These are phyloP conservation scores for Nigrospora oryzae DNA, from an alignment of 2,329 filamentous ascomycete genomes.

Conservation along the genomic window DNA sequence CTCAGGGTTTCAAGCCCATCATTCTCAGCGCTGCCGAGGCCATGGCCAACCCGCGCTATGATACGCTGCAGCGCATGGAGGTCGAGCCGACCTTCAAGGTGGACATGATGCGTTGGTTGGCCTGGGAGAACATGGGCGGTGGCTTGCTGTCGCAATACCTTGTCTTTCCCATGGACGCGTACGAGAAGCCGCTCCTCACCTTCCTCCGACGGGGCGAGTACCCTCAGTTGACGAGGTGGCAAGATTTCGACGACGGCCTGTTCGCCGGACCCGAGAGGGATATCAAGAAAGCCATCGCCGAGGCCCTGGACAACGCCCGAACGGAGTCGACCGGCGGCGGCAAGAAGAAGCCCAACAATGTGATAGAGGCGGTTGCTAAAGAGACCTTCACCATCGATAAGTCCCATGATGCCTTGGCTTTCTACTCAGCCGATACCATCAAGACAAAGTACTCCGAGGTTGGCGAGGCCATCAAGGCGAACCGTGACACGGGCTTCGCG, in stretches of 20 bases:
- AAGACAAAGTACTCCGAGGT: constrained; percentile 59
- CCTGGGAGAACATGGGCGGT: constrained; percentile 85
- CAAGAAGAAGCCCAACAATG: constrained; percentile 46
- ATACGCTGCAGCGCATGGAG: constrained; percentile 55
- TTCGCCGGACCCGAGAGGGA: constrained; percentile 61
- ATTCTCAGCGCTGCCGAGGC: constrained; percentile 75
- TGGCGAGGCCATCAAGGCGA: constrained; percentile 49
- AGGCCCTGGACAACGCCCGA: constrained; percentile 32
- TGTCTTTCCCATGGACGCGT: constrained; percentile 75
- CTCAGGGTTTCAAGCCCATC: constrained; percentile 79
- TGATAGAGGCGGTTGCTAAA: constrained; percentile 53
- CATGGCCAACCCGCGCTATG: constrained; percentile 72
- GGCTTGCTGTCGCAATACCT: constrained; percentile 73
- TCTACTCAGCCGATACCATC: constrained; percentile 61
- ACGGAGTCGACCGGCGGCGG: constrained; percentile 31
- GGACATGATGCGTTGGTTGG: constrained; percentile 78
- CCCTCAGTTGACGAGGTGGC: constrained; percentile 64
- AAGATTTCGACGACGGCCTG: constrained; percentile 61
- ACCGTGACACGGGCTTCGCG: constrained; percentile 51
- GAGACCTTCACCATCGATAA: constrained; percentile 58
- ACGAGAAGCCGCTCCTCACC: constrained; percentile 62
- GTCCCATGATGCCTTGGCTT: constrained; percentile 61
- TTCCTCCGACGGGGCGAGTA: constrained; percentile 72
- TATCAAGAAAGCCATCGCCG: constrained; percentile 54
- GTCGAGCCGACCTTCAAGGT: constrained; percentile 53